These are phyloP conservation scores for Diplotaxis tenuifolia DNA, from an alignment of 345 rosid species.

Conservation along the genomic window DNA sequence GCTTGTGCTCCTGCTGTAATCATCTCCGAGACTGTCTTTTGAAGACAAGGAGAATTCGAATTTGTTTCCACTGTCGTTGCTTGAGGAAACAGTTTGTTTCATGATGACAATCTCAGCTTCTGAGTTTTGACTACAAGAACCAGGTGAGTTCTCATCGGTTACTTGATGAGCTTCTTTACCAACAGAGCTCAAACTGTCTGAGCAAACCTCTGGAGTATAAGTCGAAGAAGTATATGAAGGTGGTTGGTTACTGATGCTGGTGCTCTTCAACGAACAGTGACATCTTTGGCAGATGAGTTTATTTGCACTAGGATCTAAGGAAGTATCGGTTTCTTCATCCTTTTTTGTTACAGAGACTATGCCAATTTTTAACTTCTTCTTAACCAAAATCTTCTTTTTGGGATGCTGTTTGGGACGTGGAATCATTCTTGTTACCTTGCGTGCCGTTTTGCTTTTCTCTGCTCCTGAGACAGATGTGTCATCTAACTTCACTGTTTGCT, in stretches of 20 bases:
- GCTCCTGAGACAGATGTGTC: too few species aligned
- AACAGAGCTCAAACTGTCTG: too few species aligned
- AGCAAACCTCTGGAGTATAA: conserved; percentile 42
- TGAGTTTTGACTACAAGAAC: conserved; percentile 28
- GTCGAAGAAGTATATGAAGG: conserved; percentile 27
- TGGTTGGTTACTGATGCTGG: conserved; percentile 42
- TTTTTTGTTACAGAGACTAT: conserved; percentile 35
- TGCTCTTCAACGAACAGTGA: conserved; percentile 61
- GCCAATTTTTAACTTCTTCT: conserved; percentile 63
- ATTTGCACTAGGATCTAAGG: too few species aligned
- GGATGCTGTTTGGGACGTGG: conserved; percentile 58
- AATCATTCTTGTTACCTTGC: conserved; percentile 51
- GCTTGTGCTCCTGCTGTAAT: conserved; percentile 89
- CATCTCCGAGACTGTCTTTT: conserved; percentile 83
- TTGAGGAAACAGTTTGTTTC: conserved; percentile 42
- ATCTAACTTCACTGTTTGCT: conserved; percentile 47
- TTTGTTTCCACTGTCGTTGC: conserved; percentile 43
- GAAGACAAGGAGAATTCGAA: conserved; percentile 92
- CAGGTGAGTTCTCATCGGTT: conserved; percentile 5
- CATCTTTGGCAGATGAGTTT: conserved; percentile 84
- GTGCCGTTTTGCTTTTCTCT: conserved; percentile 44
- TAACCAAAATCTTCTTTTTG: conserved; percentile 54
- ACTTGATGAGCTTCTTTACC: conserved; percentile 21
- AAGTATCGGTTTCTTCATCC: conserved; percentile 31
- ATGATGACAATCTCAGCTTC: conserved; percentile 31